These are phyloP conservation scores for Posidonia australis DNA, from an alignment of 106 monocot species.

Conservation along the genomic window DNA sequence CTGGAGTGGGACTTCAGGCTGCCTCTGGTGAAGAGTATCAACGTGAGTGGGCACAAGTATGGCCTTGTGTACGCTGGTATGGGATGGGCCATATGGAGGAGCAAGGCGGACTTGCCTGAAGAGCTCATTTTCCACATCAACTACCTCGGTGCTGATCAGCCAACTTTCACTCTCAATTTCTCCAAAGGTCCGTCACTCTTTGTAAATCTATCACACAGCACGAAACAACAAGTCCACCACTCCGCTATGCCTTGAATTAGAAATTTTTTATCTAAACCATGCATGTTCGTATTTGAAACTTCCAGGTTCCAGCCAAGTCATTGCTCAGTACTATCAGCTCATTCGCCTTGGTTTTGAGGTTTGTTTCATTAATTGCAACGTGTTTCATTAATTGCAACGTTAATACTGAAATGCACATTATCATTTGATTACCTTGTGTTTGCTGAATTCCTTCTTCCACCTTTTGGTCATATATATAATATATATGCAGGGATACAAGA, in stretches of 20 bases:
- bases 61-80: slow-evolving; percentile 85
- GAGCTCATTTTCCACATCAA: slow-evolving; percentile 94
- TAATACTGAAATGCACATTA: not conserved
- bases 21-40: slow-evolving; percentile 83
- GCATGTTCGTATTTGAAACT: not conserved
- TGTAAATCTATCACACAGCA: no score
- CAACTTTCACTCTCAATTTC: slow-evolving; percentile 94
- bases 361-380: not conserved
- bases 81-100: slow-evolving; percentile 88
- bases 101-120: slow-evolving; percentile 80
- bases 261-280: not conserved
- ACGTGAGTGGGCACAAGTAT: slow-evolving; percentile 92
- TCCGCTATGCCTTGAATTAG: not conserved
- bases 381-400: not conserved
- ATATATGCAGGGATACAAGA: slow-evolving; percentile 57
- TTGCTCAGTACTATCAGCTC: slow-evolving; percentile 94
- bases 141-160: slow-evolving; percentile 82
- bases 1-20: slow-evolving; percentile 87
- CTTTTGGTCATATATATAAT: not conserved
- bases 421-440: not conserved
- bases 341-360: slow-evolving; percentile 85
- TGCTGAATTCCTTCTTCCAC: not conserved
- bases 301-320: slow-evolving; percentile 80
- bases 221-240: not conserved
- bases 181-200: slow-evolving; percentile 53